phyloP scores from a whole-genome alignment of 2,329 filamentous ascomycete genomes.

The Monosporascus ibericus region DNA sequence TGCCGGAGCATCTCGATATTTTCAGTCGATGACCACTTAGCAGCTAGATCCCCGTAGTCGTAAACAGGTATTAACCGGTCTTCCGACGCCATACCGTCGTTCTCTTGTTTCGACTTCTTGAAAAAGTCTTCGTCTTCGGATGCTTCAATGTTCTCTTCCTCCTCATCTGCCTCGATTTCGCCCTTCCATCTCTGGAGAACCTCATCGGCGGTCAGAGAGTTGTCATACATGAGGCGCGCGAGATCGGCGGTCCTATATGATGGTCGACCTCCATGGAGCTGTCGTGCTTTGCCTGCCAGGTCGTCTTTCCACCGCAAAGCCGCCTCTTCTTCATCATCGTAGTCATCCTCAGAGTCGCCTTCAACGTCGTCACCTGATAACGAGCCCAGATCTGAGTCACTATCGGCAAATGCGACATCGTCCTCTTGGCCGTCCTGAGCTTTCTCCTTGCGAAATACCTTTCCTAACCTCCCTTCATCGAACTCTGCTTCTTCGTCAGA shows the following conservation, averaged over 20 bases:
- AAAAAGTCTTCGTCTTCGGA: conserved; percentile 59
- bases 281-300: conserved; percentile 67
- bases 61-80: conserved; percentile 73
- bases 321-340: conserved; percentile 63
- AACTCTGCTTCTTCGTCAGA: conserved; percentile 52
- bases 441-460: conserved; percentile 48
- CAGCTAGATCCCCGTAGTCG: conserved; percentile 73
- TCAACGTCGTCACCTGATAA: conserved; percentile 55
- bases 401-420: conserved; percentile 88
- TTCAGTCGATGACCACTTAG: conserved; percentile 78
- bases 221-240: conserved; percentile 83
- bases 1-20: conserved; percentile 68
- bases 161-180: conserved; percentile 47
- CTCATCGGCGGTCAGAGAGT: conserved; percentile 66
- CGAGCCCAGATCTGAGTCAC: conserved; percentile 92
- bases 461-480: conserved; percentile 53
- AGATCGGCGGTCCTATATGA: conserved; percentile 77
- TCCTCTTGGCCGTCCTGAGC: conserved; percentile 52
- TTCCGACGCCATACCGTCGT: conserved; percentile 65
- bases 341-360: conserved; percentile 37
- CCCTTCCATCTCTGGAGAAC: conserved; percentile 78
- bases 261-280: conserved; percentile 62
- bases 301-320: conserved; percentile 84
- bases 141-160: conserved; percentile 54
- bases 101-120: conserved; percentile 55